Conservation (phyloP, 495 filamentous ascomycete species). For the Penicillium paxilli region DNA sequence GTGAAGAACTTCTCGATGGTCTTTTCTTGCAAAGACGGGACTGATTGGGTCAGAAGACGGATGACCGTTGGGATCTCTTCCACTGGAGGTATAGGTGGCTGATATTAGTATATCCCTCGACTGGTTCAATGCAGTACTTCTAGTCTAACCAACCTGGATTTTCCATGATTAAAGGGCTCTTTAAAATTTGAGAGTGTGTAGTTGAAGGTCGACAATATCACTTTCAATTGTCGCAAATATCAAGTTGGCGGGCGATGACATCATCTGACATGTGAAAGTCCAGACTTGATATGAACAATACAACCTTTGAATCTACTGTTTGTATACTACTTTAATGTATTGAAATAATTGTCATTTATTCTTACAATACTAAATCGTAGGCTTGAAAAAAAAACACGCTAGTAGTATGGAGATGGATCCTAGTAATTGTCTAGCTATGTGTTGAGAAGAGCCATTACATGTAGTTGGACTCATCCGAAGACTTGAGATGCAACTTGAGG, state of each 20-base stretch:
- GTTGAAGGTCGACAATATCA: background rate
- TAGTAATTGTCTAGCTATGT: too few species aligned
- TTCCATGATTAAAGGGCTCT: conserved; percentile 5
- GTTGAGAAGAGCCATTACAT: too few species aligned
- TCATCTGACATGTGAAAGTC: conserved; percentile 17
- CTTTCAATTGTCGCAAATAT: background rate
- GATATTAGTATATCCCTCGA: background rate
- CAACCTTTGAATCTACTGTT: background rate
- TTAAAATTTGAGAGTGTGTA: background rate
- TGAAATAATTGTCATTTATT: too few species aligned
- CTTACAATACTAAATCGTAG: too few species aligned
- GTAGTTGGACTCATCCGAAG: too few species aligned
- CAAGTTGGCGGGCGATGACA: conserved; percentile 12
- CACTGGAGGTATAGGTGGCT: conserved; percentile 23
- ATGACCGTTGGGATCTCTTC: conserved; percentile 64
- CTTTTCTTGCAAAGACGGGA: conserved; percentile 59
- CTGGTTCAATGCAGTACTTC: background rate
- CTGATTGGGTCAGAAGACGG: conserved; percentile 61
- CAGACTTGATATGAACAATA: background rate
- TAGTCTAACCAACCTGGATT: background rate
- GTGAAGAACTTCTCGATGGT: conserved; percentile 71
- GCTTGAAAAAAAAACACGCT: too few species aligned
- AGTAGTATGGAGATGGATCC: too few species aligned
- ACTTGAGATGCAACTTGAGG: too few species aligned
- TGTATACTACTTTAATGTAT: too few species aligned